Conservation (phyloP, 805 yeast genomes). For the Danielozyma ontarioensis region DNA sequence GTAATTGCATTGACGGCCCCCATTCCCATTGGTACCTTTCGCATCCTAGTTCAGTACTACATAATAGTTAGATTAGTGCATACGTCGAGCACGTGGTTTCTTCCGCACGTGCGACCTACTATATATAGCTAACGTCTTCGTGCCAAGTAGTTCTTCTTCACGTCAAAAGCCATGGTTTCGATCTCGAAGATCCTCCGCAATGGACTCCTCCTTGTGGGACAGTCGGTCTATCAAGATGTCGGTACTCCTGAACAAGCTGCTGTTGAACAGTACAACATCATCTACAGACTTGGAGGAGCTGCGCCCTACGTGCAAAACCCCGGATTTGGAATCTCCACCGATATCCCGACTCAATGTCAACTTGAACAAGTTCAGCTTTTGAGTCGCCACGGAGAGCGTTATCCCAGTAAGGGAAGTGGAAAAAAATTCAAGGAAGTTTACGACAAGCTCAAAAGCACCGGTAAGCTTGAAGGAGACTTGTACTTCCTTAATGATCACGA, state of each 20-base stretch:
- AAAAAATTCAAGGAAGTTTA: slow-evolving; percentile 18
- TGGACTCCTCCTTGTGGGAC: slow-evolving; percentile 26
- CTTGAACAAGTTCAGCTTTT: slow-evolving; percentile 66
- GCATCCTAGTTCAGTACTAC: too few relatives aligned
- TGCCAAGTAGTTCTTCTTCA: too few relatives aligned
- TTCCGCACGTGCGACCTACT: too few relatives aligned
- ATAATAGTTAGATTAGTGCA: too few relatives aligned
- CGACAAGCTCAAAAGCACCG: slow-evolving; percentile 18
- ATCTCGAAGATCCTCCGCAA: slow-evolving; percentile 22
- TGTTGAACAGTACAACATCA: slow-evolving; percentile 41
- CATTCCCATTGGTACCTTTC: too few relatives aligned
- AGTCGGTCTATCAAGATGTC: slow-evolving; percentile 21
- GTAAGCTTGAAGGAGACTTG: slow-evolving; percentile 43
- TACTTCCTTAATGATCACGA: slow-evolving; percentile 50
- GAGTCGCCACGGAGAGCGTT: slow-evolving; percentile 79
- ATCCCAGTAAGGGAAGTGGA: slow-evolving; percentile 38
- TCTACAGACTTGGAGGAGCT: slow-evolving; percentile 48
- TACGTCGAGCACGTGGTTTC: too few relatives aligned
- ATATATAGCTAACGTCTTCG: too few relatives aligned
- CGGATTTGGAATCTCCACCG: slow-evolving; percentile 50
- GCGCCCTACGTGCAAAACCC: slow-evolving; percentile 51
- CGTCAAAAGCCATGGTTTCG: too few relatives aligned
- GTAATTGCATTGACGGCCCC: too few relatives aligned
- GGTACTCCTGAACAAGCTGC: slow-evolving; percentile 39
- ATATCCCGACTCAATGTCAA: slow-evolving; percentile 45